A percentile compares a stretch with the other conserved stretches of the same genome.
Conservation (phyloP, 345 rosid species). For the Camelina hispida region DNA sequence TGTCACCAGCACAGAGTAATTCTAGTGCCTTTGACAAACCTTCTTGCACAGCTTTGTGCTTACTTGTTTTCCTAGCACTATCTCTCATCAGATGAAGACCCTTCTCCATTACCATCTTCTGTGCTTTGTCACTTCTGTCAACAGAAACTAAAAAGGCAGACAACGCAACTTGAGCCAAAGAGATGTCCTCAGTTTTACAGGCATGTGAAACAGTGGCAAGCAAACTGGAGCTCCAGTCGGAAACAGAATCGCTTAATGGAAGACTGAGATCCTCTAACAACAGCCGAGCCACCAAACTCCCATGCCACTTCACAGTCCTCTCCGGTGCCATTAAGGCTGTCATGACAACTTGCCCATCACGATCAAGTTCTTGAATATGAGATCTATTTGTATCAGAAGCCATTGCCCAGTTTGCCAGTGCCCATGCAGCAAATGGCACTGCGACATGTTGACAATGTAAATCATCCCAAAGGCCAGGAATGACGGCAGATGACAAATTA, state of each 20-base stretch:
- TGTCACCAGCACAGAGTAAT: slow-evolving; percentile 64
- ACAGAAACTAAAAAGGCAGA: slow-evolving; percentile 86
- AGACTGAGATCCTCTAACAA: slow-evolving; percentile 84
- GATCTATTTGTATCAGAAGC: slow-evolving; percentile 84
- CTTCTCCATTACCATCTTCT: slow-evolving; percentile 70
- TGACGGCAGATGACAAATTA: slow-evolving; percentile 75
- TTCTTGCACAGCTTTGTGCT: slow-evolving; percentile 80
- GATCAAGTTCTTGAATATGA: slow-evolving; percentile 89
- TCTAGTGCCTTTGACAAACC: slow-evolving; percentile 86
- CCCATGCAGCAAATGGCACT: slow-evolving; percentile 99
- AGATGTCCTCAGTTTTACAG: slow-evolving; percentile 77
- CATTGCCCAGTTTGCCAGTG: slow-evolving; percentile 98
- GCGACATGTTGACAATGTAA: slow-evolving; percentile 98
- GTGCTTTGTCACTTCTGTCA: slow-evolving; percentile 76
- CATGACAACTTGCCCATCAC: slow-evolving; percentile 88
- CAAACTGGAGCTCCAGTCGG: slow-evolving; percentile 92
- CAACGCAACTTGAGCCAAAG: slow-evolving; percentile 81
- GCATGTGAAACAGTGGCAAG: slow-evolving; percentile 84
- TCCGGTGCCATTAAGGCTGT: slow-evolving; percentile 90
- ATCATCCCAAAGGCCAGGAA: slow-evolving; percentile 99
- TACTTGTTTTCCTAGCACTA: slow-evolving; percentile 65
- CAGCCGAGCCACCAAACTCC: slow-evolving; percentile 85
- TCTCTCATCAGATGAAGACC: slow-evolving; percentile 91
- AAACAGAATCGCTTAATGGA: slow-evolving; percentile 81
- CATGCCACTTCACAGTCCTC: slow-evolving; percentile 99